These are phyloP conservation scores for Platanus orientalis DNA, from an alignment of 164 flowering plant genomes.

Conservation along the genomic window DNA sequence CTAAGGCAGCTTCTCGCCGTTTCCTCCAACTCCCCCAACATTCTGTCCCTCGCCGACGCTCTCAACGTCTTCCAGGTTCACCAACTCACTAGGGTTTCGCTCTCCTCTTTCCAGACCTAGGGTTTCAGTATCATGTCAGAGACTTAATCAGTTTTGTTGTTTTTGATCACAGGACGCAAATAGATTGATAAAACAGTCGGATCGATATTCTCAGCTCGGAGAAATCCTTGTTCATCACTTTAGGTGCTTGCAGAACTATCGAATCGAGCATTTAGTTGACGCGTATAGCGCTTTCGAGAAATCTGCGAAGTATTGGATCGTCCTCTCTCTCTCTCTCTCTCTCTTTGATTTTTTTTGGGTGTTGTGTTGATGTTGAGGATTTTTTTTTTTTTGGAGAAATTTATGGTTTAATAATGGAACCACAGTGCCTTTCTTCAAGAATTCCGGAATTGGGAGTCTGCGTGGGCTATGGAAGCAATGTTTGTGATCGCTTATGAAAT, in stretches of 20 bases:
- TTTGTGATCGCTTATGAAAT: constrained; percentile 76
- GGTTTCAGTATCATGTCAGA: constrained; percentile 1
- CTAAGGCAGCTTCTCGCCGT: constrained; percentile 60
- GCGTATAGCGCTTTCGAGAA: constrained; percentile 78
- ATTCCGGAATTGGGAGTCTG: constrained; percentile 94
- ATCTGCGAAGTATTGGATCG: constrained; percentile 64
- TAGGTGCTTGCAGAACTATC: constrained; percentile 61
- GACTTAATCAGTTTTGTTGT: neutral
- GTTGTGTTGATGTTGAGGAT: too few relatives aligned
- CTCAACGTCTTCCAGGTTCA: constrained; percentile 75
- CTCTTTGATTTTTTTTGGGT: neutral
- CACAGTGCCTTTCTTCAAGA: constrained; percentile 92
- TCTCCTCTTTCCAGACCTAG: neutral
- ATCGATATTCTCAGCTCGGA: constrained; percentile 50
- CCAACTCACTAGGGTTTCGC: neutral
- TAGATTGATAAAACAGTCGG: constrained; percentile 67
- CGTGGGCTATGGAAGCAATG: constrained; percentile 91
- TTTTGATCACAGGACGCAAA: constrained; percentile 50
- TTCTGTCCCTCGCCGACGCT: constrained; percentile 78
- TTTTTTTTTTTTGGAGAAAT: neutral
- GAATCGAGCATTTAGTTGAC: constrained; percentile 56
- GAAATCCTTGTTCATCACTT: constrained; percentile 62
- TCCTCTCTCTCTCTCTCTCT: neutral
- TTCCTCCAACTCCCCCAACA: constrained; percentile 61
- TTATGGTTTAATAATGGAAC: constrained; percentile 12